Base-by-base conservation (phyloP, 2,329 filamentous ascomycete species). In the Pestalotiopsis sp. region DNA sequence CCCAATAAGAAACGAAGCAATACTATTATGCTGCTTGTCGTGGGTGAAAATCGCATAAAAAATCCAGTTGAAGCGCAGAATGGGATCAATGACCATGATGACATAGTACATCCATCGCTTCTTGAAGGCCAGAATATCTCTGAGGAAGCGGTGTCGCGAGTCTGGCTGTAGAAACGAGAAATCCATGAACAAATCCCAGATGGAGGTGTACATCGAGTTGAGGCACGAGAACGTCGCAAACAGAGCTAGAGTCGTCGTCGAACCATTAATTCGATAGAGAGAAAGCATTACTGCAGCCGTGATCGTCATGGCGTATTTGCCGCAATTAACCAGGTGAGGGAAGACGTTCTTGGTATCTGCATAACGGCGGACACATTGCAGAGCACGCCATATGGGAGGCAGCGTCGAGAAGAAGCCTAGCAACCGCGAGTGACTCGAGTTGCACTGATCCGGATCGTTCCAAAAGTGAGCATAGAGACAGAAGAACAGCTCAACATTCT, bases 161-260 rank as follows among this genome's bases (percentile, higher is more conserved):
- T 91, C 89, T 0, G 92, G 86, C 74, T 98, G 94, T 3, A 95
- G 87, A n/a, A 98, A 85, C 69, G 92, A 96, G 87, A 96, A 98
- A 79, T 99, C 96, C 93, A 98, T 98, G 72, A 94, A 90, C 1
- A 99, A 82, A 77, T 99, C 96, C 96, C 96, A 99, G 57, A 97
- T 87, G 11, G 91, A 94, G 73, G 88, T 91, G 79, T 98, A 98
- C 36, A 97, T 80, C 59, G 91, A 88, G 78, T 98, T 99, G 72
- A 97, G 80, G n/a, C 86, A 85, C 0, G 94, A 93, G 74, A 95
- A 94, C 0, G 89, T 86, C 70, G 97, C 91, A 78, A 97, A 98
- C 1, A 94, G 78, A 0, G 90, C 92, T 55, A 93, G 85, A 17
- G 88, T 83, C 1, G 81, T 78, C 1, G 81, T 81, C 0, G 83